Conservation (phyloP, 257 asterid species). For the Solanum rostratum region DNA sequence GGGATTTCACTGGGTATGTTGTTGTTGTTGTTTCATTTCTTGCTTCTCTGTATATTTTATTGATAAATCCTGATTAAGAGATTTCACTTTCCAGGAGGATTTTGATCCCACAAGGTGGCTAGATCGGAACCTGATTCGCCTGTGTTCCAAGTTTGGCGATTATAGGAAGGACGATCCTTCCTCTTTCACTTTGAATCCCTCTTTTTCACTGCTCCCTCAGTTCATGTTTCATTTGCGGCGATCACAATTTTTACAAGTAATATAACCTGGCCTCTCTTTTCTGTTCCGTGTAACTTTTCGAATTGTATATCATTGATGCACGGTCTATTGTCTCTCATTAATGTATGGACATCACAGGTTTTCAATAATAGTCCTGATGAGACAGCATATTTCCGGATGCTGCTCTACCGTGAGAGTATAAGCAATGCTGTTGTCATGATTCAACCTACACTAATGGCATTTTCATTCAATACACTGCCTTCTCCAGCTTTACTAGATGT, state of each 20-base stretch:
- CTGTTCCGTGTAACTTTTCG: background rate
- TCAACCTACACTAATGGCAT: constrained; percentile 84
- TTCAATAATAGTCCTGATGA: constrained; percentile 98
- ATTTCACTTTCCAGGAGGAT: constrained; percentile 52
- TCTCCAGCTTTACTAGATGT: constrained; percentile 90
- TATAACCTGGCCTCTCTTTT: background rate
- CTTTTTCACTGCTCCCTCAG: constrained; percentile 87
- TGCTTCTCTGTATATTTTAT: background rate
- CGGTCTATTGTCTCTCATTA: background rate
- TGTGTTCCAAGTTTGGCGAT: constrained; percentile 93
- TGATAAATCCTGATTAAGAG: background rate
- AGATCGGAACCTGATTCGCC: constrained; percentile 86
- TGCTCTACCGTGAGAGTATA: constrained; percentile 84
- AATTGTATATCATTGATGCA: background rate
- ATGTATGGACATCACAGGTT: constrained; percentile 38
- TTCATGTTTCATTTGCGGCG: constrained; percentile 94
- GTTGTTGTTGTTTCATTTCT: background rate
- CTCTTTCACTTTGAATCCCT: constrained; percentile 71
- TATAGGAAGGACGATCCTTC: constrained; percentile 90
- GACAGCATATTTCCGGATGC: constrained; percentile 93
- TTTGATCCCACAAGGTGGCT: constrained; percentile 96
- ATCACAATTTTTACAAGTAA: constrained; percentile 93
- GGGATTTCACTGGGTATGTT: too few relatives aligned
- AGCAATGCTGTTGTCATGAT: constrained; percentile 94
- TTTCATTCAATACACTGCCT: constrained; percentile 77